Evolutionary conservation across 2,329 filamentous ascomycete species (phyloP), one percentile per base, ranked within the genome.

Genomic region (Cyanodermella asteris): DNA sequence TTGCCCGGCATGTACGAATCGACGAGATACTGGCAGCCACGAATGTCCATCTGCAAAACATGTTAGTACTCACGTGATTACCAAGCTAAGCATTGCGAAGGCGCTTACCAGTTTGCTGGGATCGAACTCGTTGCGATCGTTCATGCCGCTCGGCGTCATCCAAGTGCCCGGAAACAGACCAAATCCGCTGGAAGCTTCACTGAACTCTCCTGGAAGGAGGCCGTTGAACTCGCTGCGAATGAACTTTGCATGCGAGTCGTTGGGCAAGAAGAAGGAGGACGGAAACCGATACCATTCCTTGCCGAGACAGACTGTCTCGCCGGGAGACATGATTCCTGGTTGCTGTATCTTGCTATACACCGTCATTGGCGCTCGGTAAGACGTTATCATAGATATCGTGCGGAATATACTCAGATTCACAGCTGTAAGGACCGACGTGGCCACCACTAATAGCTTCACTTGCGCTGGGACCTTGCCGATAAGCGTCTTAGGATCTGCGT

Each of bases 201-300:
- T 67, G 43, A 94, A 97, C 40, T 91, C 76, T 2, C 87, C 87
- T 0, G 87, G 87, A 4, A 97, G 55, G 11, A 97, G 56, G 2
- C 87, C 87, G 6, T 64, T 63, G 46, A 97, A 97, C 35, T 87
- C 80, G 37, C 78, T 91, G 35, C 74, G 77, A 37, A 97, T 56
- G 41, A 93, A 97, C 38, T 87, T 91, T 38, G 77, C 74, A 34
- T 66, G 72, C 55, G 87, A 76, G 24, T 67, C 64, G n/a, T 70
- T 56, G 1, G 87, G 84, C 3, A 97, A 57, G 44, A 87, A 81
- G 53, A 81, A 94, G 1, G 82, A 90, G 1, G 76, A 84, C 2
- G 87, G 84, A 43, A 93, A 94, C 18, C 87, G 76, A 47, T 97
- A 93, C 87, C 87, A 97, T 44, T 97, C 87, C 45, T 94, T 97